Percentiles rank a stretch among this genome's conserved stretches.
Conservation (phyloP, 768 basidiomycete species). For the Trametes meyenii region DNA sequence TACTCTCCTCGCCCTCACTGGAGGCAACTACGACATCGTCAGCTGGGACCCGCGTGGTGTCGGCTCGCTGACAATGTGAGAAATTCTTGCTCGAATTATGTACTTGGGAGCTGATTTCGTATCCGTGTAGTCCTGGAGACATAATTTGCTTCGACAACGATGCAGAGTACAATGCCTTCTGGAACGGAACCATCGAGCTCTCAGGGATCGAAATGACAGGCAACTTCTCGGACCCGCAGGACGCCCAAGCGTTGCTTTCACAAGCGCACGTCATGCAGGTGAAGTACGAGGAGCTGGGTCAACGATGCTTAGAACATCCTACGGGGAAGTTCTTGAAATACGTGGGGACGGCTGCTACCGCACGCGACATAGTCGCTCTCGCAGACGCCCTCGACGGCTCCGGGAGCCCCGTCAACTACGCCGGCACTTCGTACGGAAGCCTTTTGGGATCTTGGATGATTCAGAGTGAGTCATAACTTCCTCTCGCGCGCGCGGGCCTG, state of each 20-base stretch:
- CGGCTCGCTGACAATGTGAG: conserved; percentile 10
- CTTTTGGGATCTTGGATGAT: conserved; percentile 11
- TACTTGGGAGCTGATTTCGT: neutral
- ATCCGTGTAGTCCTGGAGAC: conserved; percentile 8
- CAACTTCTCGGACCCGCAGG: conserved; percentile 7
- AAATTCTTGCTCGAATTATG: too few species aligned
- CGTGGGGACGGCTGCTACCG: conserved; percentile 12
- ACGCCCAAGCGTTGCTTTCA: neutral
- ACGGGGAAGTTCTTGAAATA: conserved; percentile 7
- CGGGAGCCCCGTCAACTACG: conserved; percentile 7
- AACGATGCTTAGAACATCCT: neutral
- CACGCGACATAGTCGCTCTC: conserved; percentile 12
- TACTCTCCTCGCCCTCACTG: neutral
- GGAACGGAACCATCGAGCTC: conserved; percentile 9
- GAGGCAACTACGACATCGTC: conserved; percentile 18
- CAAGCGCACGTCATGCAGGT: conserved; percentile 12
- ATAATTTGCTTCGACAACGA: conserved; percentile 13
- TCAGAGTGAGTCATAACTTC: neutral
- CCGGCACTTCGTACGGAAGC: conserved; percentile 11
- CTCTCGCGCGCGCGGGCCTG: neutral
- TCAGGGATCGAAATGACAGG: conserved; percentile 8
- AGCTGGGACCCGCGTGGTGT: conserved; percentile 18
- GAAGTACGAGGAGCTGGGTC: conserved; percentile 8
- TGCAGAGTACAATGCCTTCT: conserved; percentile 6
- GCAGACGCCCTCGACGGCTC: conserved; percentile 16